Evolutionary conservation across 306 rosid species (phyloP), one percentile per base, ranked within the genome.

Genomic region (Lithocarpus polystachyus): DNA sequence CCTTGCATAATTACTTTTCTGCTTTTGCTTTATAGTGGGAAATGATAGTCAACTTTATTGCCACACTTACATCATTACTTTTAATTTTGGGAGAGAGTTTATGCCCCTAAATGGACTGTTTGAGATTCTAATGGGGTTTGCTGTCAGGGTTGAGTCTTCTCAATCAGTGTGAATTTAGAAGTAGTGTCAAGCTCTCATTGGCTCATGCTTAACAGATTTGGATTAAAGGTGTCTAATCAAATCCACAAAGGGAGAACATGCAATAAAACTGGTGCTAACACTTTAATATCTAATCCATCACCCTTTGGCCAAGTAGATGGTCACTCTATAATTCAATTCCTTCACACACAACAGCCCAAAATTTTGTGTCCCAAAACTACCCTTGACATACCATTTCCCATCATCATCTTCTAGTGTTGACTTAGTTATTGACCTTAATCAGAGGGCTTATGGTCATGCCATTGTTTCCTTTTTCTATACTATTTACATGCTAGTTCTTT

Each of bases 11-110:
- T 92, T 88, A 85, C 91, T 82, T 72, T 67, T 73, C 82, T 55
- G 85, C 96, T 92, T 92, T 92, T 89, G 91, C 90, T 90, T 90
- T 89, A 84, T 86, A 74, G 92, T 87, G 92, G 96, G 82, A 89
- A 86, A 90, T 86, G 82, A 89, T 89, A 81, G 86, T 88, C 90
- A 90, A 86, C 90, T 90, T 90, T 84, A 88, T 88, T 74, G 89
- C 84, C 85, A 72, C 82, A 76, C 80, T 85, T 60, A 22, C 87
- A 86, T 92, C 72, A 89, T 90, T 87, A 76, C 90, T 76, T 75
- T 61, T 68, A 76, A 76, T 87, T 87, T 82, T 89, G 90, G 90
- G 87, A 71, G 88, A 73, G 86, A 82, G 89, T 75, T 80, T 82
- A 53, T 82, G 83, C 92, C 85, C 88, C 62, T 75, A 81, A 80